Evolutionary conservation across 768 basidiomycete genomes (phyloP).

Genomic region (Lactarius indigo): DNA sequence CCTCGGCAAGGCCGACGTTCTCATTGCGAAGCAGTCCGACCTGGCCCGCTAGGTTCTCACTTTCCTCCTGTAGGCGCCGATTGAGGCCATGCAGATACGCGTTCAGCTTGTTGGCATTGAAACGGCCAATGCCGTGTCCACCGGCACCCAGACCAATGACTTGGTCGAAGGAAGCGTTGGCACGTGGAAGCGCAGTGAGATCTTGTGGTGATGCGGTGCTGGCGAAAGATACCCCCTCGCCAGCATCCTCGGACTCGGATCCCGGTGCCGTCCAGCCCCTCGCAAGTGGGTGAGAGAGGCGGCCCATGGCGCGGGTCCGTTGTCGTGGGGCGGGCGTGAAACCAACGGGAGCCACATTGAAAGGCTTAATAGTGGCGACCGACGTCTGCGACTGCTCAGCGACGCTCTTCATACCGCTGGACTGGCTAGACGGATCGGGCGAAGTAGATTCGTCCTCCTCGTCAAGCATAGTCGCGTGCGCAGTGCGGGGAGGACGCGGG

Average conservation of each 20-base stretch:
- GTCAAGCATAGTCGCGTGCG: neutral
- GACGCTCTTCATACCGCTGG: conserved; percentile 36
- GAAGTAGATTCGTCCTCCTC: conserved; percentile 19
- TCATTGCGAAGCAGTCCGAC: conserved; percentile 52
- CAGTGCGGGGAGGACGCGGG: conserved; percentile 47
- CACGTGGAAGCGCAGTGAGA: conserved; percentile 70
- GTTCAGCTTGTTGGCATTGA: conserved; percentile 84
- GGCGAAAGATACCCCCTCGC: conserved; percentile 64
- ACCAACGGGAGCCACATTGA: conserved; percentile 56
- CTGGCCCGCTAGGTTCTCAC: conserved; percentile 57
- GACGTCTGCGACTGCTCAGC: conserved; percentile 28
- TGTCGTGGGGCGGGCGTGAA: conserved; percentile 60
- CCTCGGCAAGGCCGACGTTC: conserved; percentile 24
- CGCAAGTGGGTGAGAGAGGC: conserved; percentile 64
- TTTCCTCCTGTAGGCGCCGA: conserved; percentile 79
- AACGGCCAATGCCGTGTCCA: conserved; percentile 66
- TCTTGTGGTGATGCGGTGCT: conserved; percentile 89
- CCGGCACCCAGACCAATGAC: conserved; percentile 68
- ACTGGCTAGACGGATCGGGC: conserved; percentile 28
- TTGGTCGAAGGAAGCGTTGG: conserved; percentile 87
- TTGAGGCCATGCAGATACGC: conserved; percentile 84
- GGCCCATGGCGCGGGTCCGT: conserved; percentile 35
- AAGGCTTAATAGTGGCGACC: conserved; percentile 33
- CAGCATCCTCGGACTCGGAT: conserved; percentile 35
- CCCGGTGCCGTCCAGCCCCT: conserved; percentile 38